Percentiles rank a stretch among this genome's conserved stretches.
Evolutionary conservation across 1,284 basidiomycete genomes (phyloP).

Genomic region (Marasmius fiardii): DNA sequence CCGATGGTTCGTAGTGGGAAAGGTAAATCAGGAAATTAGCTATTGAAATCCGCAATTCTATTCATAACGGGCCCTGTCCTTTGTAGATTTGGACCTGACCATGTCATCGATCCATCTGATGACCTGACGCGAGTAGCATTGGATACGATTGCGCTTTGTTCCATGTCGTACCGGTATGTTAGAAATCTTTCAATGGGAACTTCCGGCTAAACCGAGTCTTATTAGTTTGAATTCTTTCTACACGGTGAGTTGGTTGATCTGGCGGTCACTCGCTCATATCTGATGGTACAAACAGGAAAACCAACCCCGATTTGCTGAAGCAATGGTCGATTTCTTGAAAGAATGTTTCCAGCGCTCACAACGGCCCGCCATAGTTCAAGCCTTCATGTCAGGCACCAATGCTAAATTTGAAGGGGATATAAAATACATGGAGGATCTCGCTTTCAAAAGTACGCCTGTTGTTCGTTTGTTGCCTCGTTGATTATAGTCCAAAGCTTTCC

Average conservation of each 20-base stretch:
- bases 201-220: too few species aligned
- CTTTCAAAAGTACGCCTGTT: conserved; percentile 31
- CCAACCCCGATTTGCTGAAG: conserved; percentile 39
- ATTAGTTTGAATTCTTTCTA: conserved; percentile 40
- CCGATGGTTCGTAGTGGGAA: conserved; percentile 28
- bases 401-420: conserved; percentile 39
- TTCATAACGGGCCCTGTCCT: neutral
- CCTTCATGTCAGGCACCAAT: conserved; percentile 31
- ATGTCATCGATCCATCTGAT: conserved; percentile 38
- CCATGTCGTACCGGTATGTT: conserved; percentile 39
- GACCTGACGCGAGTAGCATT: conserved; percentile 47
- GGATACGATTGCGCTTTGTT: conserved; percentile 41
- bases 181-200: neutral
- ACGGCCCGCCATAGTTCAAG: conserved; percentile 33
- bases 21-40: conserved; percentile 26
- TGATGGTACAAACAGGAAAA: conserved; percentile 23
- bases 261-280: neutral
- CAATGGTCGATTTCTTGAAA: conserved; percentile 39
- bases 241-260: conserved; percentile 17
- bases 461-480: neutral
- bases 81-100: conserved; percentile 37
- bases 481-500: neutral
- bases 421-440: conserved; percentile 37
- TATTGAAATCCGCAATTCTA: neutral
- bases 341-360: conserved; percentile 33